Evolutionary conservation across 176 grass and related monocot species (phyloP), one percentile per base, ranked within the genome.

Genomic region (Cymbopogon citratus): DNA sequence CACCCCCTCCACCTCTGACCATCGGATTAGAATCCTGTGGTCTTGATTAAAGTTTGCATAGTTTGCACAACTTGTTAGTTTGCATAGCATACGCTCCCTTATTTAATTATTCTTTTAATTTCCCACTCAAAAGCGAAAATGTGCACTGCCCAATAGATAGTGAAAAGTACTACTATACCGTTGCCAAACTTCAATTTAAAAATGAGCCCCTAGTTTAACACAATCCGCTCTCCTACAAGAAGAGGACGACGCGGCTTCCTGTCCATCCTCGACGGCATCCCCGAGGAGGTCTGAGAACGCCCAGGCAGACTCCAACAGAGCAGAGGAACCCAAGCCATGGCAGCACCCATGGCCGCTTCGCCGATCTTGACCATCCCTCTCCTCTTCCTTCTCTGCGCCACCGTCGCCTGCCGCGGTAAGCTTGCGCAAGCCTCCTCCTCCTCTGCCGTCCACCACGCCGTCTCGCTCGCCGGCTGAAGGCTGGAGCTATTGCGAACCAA

Each of bases 321-420:
- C 63, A 60, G 48, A 46, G 35, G 63, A 69, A 4, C 43, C 12
- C 43, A 9, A 46, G 45, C 36, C 63, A 29, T 34, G 12, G 59
- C 70, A 0, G 25, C 40, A 79, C 25, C 83, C 83, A 80, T 86
- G 76, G 70, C 35, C 23, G 59, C 46, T 48, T 16, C 73, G 25
- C 25, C 56, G 68, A 51, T 71, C 11, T 54, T 35, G 67, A 12
- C 24, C 48, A 8, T 68, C 59, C 70, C 23, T 23, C 1, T 69
- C 77, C 23, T 87, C 76, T 34, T 85, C 46, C 6, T 82, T 8
- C 34, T 91, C 76, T 34, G 63, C 76, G 35, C 34, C 26, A 12
- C 69, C 45, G 19, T 63, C 71, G 26, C 72, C 27, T 73, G 21
- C 43, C 5, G 52, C 28, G 84, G 91, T 93, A 82, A 66, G 66